Evolutionary conservation across 208 protist species (phyloP).

Genomic region (Trypanosoma grayi): DNA sequence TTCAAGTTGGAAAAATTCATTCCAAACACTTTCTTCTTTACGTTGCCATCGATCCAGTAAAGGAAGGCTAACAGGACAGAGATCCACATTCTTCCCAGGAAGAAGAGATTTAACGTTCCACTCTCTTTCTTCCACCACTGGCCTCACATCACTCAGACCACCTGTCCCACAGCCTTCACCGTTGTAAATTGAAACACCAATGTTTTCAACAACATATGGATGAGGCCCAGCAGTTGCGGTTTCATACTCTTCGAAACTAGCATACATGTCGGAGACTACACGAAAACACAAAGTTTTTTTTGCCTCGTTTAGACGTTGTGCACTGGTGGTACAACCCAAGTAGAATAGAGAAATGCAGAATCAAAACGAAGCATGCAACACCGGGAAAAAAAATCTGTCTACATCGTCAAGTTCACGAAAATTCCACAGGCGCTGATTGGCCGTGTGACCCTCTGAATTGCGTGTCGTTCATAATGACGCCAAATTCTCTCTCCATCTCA

Average conservation of each 20-base stretch:
- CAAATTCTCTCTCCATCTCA: constrained; percentile 90
- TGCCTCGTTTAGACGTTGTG: too few species aligned
- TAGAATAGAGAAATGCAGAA: constrained; percentile 8
- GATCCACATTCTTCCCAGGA: background rate
- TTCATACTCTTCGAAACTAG: constrained; percentile 16
- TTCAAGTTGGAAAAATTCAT: constrained; percentile 9
- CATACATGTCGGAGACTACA: constrained; percentile 11
- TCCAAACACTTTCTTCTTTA: background rate
- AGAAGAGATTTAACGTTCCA: background rate
- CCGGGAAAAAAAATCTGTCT: constrained; percentile 1
- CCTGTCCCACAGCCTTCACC: constrained; percentile 9
- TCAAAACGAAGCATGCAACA: background rate
- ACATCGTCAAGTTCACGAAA: background rate
- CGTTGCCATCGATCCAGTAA: background rate
- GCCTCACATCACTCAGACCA: background rate
- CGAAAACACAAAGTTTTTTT: background rate
- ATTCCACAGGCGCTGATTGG: background rate
- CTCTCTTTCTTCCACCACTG: background rate
- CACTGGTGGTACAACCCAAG: too few species aligned
- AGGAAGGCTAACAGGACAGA: background rate
- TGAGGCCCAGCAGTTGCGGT: background rate
- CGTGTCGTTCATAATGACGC: constrained; percentile 42
- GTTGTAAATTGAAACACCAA: constrained; percentile 2
- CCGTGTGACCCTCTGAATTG: background rate
- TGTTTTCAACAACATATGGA: background rate